Evolutionary conservation across 306 rosid species (phyloP).

Genomic region (Fagus crenata): DNA sequence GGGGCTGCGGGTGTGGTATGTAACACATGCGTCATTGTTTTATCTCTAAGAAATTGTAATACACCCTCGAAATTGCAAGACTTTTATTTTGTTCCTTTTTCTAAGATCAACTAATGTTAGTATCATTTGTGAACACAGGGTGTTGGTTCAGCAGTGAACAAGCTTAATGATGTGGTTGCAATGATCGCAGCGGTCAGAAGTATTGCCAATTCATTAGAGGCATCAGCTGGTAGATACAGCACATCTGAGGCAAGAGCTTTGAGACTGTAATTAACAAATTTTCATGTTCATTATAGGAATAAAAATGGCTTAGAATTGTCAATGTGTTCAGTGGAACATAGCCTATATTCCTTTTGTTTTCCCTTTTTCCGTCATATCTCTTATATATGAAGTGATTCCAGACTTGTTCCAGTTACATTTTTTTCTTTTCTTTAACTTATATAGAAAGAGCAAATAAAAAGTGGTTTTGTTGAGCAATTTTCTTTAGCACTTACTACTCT

Average conservation of each 20-base stretch:
- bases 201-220: slow-evolving; percentile 63
- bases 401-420: not conserved
- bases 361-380: not conserved
- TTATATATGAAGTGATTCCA: not conserved
- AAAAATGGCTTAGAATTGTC: not conserved
- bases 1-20: slow-evolving; percentile 97
- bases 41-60: not conserved
- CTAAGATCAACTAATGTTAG: slow-evolving; percentile 1
- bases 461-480: no score
- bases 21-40: not conserved
- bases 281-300: not conserved
- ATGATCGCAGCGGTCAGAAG: slow-evolving; percentile 91
- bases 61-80: slow-evolving; percentile 8
- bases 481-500: no score
- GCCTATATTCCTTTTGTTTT: not conserved
- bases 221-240: slow-evolving; percentile 29
- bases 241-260: slow-evolving; percentile 39
- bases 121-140: slow-evolving; percentile 53
- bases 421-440: no score
- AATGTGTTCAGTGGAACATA: not conserved
- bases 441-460: no score
- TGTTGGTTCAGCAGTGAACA: slow-evolving; percentile 85
- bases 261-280: slow-evolving; percentile 26
- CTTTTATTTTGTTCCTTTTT: not conserved
- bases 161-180: slow-evolving; percentile 76